Conservation (phyloP, 306 rosid genomes). For the Canavalia gladiata region DNA sequence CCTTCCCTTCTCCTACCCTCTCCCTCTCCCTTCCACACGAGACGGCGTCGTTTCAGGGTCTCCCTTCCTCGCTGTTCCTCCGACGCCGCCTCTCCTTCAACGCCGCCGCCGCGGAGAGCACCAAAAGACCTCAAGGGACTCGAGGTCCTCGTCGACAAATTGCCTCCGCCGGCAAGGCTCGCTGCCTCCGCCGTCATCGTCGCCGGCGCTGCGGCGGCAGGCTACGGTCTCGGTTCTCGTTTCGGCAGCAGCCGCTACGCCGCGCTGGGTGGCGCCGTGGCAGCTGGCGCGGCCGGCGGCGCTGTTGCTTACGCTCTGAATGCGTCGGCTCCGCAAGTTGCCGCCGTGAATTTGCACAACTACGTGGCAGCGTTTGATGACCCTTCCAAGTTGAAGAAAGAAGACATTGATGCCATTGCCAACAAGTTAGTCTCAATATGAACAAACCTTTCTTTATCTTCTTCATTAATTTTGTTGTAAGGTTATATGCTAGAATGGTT, state of each 20-base stretch:
- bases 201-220: conserved; percentile 87
- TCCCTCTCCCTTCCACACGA: conserved; percentile 56
- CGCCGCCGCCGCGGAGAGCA: conserved; percentile 50
- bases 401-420: conserved; percentile 84
- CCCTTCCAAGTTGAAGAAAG: conserved; percentile 75
- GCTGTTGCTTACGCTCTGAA: conserved; percentile 79
- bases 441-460: background rate
- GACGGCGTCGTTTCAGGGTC: conserved; percentile 76
- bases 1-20: conserved; percentile 33
- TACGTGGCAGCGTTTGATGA: conserved; percentile 77
- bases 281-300: conserved; percentile 80
- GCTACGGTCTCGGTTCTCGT: conserved; percentile 79
- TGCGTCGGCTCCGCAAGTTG: conserved; percentile 84
- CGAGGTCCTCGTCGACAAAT: conserved; percentile 69
- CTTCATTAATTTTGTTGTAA: background rate
- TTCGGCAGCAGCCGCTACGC: conserved; percentile 68
- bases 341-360: conserved; percentile 84
- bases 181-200: conserved; percentile 79
- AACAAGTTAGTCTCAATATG: conserved; percentile 63
- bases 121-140: conserved; percentile 80
- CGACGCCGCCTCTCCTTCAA: conserved; percentile 39
- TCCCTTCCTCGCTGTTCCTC: conserved; percentile 69
- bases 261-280: conserved; percentile 86
- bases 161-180: conserved; percentile 75
- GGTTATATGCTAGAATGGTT: background rate